phyloP scores from a whole-genome alignment of 768 basidiomycete genomes.

The Lanmaoa pseudosensibilis region DNA sequence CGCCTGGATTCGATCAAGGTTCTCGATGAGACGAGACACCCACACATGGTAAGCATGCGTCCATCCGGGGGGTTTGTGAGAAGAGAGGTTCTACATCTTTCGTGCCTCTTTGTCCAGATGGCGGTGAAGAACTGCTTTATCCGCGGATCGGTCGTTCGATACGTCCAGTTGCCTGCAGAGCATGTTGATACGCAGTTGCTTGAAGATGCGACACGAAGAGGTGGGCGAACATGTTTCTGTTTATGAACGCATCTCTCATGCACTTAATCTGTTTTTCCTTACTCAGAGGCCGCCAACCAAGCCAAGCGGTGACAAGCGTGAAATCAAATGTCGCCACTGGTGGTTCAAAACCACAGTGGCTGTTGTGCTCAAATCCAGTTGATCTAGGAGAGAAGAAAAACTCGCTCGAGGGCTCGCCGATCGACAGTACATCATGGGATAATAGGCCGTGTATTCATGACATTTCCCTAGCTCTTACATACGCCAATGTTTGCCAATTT shows the following conservation, averaged over 20 bases:
- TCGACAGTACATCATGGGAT: constrained; percentile 1
- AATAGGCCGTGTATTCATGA: constrained; percentile 20
- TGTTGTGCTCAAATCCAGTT: background rate
- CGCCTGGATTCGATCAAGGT: constrained; percentile 92
- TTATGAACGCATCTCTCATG: constrained; percentile 3
- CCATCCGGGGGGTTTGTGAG: background rate
- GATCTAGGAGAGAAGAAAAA: background rate
- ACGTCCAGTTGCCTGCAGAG: constrained; percentile 90
- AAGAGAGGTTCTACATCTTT: background rate
- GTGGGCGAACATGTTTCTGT: constrained; percentile 41
- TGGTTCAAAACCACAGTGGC: background rate
- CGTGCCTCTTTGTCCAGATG: constrained; percentile 56
- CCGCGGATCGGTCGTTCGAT: constrained; percentile 95
- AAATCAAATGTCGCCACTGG: background rate
- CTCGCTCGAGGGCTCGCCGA: background rate
- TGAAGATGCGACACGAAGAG: constrained; percentile 96
- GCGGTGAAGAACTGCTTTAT: constrained; percentile 99
- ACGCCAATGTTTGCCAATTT: constrained; percentile 64
- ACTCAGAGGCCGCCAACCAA: constrained; percentile 42
- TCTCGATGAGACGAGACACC: constrained; percentile 88
- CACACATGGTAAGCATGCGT: constrained; percentile 81
- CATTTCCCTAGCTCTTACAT: constrained; percentile 39
- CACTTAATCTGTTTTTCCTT: background rate
- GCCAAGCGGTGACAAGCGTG: constrained; percentile 34
- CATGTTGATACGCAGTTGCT: constrained; percentile 93